Base-by-base conservation (phyloP, 2,329 filamentous ascomycete genomes). In the Fusarium robinianum region DNA sequence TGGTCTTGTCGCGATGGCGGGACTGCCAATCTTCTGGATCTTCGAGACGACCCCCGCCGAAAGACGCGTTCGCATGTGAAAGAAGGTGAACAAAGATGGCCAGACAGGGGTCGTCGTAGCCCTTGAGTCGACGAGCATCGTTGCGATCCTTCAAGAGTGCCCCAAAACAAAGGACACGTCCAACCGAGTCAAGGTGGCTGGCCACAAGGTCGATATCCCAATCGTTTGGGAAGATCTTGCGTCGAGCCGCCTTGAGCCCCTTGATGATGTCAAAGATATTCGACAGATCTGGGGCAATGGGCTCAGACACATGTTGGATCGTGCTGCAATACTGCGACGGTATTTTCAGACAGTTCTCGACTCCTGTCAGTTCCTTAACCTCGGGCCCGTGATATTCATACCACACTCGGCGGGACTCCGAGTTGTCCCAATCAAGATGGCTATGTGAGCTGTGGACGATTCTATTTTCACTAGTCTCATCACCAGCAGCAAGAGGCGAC, bases 121-220 rank as follows among this genome's bases (percentile, higher is more conserved):
- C 8, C 7, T 41, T 26, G 6, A 51, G 33, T 6, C 17, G 25
- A 18, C 48, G 41, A 29, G 31, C 36, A 3, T 29, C 10, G 4
- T 16, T 17, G 27, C 21, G 6, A 3, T 30, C 11, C 4, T 51
- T 15, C 15, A 53, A 8, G 11, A 55, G 23, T 2, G 42, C 49
- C 3, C 51, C 51, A 9, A 57, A 57, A 23, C 53, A 55, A 4
- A 57, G 34, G 4, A 35, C 37, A 3, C 40, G 38, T 2, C 49
- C 51, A 6, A 57, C n/a, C 5, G 11, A 15, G 10, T 44, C 37
- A 6, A 42, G 33, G 1, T n/a, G 26, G 12, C 33, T 9, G 11
- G 9, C 6, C 8, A 31, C 34, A 0, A 35, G 11, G 8, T 46
- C 42, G 14, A 18, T 2, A 2, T 45, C 21, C 48, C 47, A 54